These are phyloP conservation scores for Coemansia sp. DNA, from an alignment of 192 early-diverging fungal species.

Conservation along the genomic window DNA sequence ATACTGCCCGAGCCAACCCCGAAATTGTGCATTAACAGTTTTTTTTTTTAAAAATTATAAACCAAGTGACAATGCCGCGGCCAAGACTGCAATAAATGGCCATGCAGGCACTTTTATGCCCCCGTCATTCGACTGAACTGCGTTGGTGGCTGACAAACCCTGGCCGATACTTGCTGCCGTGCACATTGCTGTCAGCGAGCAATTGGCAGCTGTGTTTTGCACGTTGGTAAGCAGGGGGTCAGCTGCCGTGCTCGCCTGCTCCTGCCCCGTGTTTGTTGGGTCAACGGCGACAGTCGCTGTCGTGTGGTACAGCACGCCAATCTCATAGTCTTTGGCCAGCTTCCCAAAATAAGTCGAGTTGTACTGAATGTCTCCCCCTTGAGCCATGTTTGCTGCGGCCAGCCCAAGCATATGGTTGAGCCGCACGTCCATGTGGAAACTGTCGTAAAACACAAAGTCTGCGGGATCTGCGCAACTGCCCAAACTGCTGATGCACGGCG, in stretches of 20 bases:
- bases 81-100: not conserved
- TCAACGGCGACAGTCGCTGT: conserved; percentile 5
- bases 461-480: conserved; percentile 18
- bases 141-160: not conserved
- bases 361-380: conserved; percentile 23
- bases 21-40: conserved; percentile 4
- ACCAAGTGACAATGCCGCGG: not conserved
- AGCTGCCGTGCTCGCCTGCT: conserved; percentile 2
- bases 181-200: conserved; percentile 22
- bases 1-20: conserved; percentile 5
- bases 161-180: not conserved
- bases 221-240: conserved; percentile 22
- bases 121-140: not conserved
- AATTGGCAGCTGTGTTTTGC: conserved; percentile 12
- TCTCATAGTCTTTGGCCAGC: conserved; percentile 28
- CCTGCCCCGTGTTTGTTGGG: not conserved
- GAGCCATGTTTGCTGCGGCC: conserved; percentile 16
- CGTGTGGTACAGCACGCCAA: conserved; percentile 28
- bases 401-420: conserved; percentile 28
- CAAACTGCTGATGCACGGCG: conserved; percentile 12
- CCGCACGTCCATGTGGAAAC: conserved; percentile 29
- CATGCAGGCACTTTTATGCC: not conserved
- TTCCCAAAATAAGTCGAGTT: conserved; percentile 13
- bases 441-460: conserved; percentile 30
- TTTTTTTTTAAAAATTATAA: too few species aligned